Base-by-base conservation (phyloP, 805 yeast species). In the Suhomyces faveliae region DNA sequence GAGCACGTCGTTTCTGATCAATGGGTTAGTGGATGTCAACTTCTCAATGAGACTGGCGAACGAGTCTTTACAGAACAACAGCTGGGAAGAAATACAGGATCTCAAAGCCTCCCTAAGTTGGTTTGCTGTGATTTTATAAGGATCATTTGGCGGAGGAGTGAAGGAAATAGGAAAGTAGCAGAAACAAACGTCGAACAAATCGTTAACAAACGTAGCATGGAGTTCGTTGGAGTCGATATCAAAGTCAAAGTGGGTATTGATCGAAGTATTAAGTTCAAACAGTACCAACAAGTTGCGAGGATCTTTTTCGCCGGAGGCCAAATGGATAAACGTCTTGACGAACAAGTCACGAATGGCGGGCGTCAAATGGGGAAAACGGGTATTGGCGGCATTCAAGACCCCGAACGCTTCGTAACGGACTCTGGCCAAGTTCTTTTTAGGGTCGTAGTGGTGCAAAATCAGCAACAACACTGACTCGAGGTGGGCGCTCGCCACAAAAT, bases 131-230 rank as follows among this genome's bases (percentile, higher is more conserved):
- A 89, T 87, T 52, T 84, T 81, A 62, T 90, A 89, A 0, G 94
- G 91, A 57, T 92, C 96, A 63, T 88, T 88, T 42, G 83, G 80
- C 3, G 98, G 96, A 1, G 98, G 96, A 49, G 83, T 84, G 68
- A 95, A 94, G 1, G 97, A 87, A 38, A 94, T 91, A 10, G 99
- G 99, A 70, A 92, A 94, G 68, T 94, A 94, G 66, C 99, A 94
- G 62, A 92, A 95, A 35, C 89, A 74, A 29, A 87, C 81, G 62
- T 94, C 99, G 62, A 91, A 95, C 50, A 94, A 63, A 8, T 87
- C 89, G 54, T 85, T 85, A 25, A 78, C 60, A 58, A 63, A 68
- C n/a, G 65, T 62, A 37, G 65, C 54, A 43, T 80, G 71, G 2
- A 71, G 67, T 4, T 72, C 61, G 12, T 62, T 52, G 3, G 46